phyloP scores from a whole-genome alignment of 805 yeast species.

The Wickerhamomyces sydowiorum region DNA sequence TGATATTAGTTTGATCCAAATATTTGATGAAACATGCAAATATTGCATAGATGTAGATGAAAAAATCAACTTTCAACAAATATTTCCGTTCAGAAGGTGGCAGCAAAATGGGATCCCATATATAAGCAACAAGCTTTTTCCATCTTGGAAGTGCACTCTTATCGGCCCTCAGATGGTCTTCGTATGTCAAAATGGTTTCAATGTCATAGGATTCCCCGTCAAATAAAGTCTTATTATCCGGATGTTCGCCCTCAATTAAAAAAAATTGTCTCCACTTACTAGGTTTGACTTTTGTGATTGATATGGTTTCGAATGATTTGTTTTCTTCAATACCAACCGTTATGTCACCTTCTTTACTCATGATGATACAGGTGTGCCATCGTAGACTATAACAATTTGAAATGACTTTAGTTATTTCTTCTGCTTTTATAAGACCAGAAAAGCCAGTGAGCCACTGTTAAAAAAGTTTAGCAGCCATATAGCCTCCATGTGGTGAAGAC shows the following conservation, averaged over 20 bases:
- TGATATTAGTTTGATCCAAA: constrained; percentile 37
- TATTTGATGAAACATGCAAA: background rate
- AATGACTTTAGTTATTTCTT: no score
- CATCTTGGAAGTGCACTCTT: background rate
- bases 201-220: background rate
- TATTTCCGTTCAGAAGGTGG: background rate
- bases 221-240: background rate
- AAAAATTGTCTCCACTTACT: no score
- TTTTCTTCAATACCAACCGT: no score
- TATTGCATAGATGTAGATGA: background rate
- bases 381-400: no score
- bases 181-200: background rate
- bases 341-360: no score
- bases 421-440: no score
- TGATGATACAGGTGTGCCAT: no score
- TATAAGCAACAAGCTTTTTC: background rate
- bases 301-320: no score
- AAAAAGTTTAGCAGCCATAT: no score
- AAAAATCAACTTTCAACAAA: background rate
- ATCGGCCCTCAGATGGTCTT: background rate
- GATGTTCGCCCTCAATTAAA: background rate
- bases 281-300: no score
- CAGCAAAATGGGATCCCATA: background rate
- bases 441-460: no score
- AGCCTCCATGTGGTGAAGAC: no score